phyloP scores from a whole-genome alignment of 768 basidiomycete genomes.

The Mycena leptocephala region DNA sequence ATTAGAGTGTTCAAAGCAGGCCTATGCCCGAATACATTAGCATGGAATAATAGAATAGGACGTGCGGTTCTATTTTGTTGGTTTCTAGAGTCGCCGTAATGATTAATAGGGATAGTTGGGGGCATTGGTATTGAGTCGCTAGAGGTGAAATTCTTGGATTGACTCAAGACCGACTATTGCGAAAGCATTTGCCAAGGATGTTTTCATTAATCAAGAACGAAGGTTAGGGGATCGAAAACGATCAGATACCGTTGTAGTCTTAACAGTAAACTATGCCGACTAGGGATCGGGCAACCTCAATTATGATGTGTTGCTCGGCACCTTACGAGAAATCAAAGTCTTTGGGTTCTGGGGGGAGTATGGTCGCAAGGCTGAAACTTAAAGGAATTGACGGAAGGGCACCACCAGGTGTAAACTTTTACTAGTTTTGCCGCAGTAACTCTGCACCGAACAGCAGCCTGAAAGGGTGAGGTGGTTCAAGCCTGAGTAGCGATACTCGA shows the following conservation, averaged over 20 bases:
- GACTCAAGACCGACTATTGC: slow-evolving; percentile 85
- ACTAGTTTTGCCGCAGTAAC: too few relatives aligned
- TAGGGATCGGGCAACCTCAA: slow-evolving; percentile 40
- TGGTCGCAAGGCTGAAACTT: slow-evolving; percentile 78
- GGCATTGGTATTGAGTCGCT: slow-evolving; percentile 87
- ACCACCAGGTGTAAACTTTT: slow-evolving; percentile 69
- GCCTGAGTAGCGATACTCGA: too few relatives aligned
- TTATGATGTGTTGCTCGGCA: slow-evolving; percentile 85
- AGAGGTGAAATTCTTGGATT: slow-evolving; percentile 93
- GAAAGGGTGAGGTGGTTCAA: too few relatives aligned
- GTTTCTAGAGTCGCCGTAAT: slow-evolving; percentile 88
- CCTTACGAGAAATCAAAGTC: slow-evolving; percentile 92
- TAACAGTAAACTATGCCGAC: slow-evolving; percentile 10
- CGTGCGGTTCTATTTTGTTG: slow-evolving; percentile 88
- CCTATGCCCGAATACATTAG: slow-evolving; percentile 85
- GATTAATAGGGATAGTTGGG: slow-evolving; percentile 89
- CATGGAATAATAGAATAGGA: slow-evolving; percentile 90
- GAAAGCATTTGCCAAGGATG: slow-evolving; percentile 68
- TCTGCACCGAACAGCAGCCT: too few relatives aligned
- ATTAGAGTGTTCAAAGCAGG: slow-evolving; percentile 88
- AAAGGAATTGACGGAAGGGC: slow-evolving; percentile 78
- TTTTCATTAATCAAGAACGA: slow-evolving; percentile 49
- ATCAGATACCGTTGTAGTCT: slow-evolving; percentile 73
- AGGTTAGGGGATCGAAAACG: slow-evolving; percentile 90
- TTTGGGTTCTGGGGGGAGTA: slow-evolving; percentile 90